A percentile compares a stretch with the other conserved stretches of the same genome.
phyloP scores from a whole-genome alignment of 331 rosid species.

The Telfairia occidentalis region DNA sequence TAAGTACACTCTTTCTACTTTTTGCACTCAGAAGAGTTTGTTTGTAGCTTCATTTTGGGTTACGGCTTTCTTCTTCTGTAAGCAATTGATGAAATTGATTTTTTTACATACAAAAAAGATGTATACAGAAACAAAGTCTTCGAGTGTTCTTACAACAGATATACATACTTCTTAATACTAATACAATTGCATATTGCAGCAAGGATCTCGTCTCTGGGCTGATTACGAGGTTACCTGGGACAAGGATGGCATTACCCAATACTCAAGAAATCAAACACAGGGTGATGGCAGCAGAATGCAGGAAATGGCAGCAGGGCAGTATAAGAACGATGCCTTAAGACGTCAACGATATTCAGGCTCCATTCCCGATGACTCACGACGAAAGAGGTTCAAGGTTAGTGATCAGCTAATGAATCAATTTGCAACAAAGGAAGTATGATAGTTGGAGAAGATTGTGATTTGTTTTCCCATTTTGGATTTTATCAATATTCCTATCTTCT shows the following conservation, averaged over 20 bases:
- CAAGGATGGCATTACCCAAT: conserved; percentile 47
- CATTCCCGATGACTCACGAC: conserved; percentile 49
- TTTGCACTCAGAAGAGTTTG: neutral
- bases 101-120: neutral
- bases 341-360: conserved; percentile 39
- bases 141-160: neutral
- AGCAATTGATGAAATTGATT: neutral
- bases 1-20: neutral
- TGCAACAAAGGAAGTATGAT: neutral
- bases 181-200: conserved; percentile 28
- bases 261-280: conserved; percentile 31
- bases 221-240: conserved; percentile 85
- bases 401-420: neutral
- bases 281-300: conserved; percentile 26
- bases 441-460: neutral
- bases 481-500: neutral
- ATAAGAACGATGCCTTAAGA: conserved; percentile 63
- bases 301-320: conserved; percentile 24
- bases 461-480: neutral
- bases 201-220: conserved; percentile 71
- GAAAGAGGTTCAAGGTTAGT: conserved; percentile 80
- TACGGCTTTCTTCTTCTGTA: neutral
- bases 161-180: neutral
- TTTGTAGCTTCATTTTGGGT: neutral
- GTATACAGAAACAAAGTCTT: neutral